These are phyloP conservation scores for Kondoa malvinella DNA, from an alignment of 768 basidiomycete genomes.

Conservation along the genomic window DNA sequence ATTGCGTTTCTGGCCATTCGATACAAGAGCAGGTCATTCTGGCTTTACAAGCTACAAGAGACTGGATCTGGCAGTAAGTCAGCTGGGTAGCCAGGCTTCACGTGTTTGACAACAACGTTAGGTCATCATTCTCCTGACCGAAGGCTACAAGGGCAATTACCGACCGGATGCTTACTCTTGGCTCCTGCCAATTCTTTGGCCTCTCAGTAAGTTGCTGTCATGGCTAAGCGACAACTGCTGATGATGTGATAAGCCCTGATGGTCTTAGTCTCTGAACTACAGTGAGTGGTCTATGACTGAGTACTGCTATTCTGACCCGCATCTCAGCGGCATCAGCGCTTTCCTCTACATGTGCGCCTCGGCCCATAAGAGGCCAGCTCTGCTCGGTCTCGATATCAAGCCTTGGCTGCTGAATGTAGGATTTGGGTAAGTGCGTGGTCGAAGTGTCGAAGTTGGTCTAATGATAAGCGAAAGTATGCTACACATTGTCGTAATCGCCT, in stretches of 20 bases:
- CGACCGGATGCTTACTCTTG: neutral
- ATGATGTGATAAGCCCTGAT: neutral
- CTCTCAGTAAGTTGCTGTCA: neutral
- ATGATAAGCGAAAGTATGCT: neutral
- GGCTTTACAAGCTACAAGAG: neutral
- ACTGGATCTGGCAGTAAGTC: neutral
- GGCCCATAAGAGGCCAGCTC: neutral
- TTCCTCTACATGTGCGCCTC: neutral
- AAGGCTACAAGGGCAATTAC: neutral
- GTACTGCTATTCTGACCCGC: neutral
- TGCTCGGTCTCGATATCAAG: neutral
- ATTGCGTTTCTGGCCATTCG: neutral
- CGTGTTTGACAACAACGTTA: neutral
- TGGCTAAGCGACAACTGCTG: neutral
- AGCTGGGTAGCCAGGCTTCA: neutral
- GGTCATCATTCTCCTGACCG: neutral
- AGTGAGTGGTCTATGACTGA: neutral
- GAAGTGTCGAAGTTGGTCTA: neutral
- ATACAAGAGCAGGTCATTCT: neutral
- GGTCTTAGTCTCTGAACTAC: neutral
- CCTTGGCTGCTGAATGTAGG: neutral
- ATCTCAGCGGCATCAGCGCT: neutral
- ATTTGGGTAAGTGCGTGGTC: neutral
- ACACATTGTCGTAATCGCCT: neutral
- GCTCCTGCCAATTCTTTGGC: neutral